Evolutionary conservation across 169 alveolate genomes (phyloP).

Genomic region (Plasmodium ovale): DNA sequence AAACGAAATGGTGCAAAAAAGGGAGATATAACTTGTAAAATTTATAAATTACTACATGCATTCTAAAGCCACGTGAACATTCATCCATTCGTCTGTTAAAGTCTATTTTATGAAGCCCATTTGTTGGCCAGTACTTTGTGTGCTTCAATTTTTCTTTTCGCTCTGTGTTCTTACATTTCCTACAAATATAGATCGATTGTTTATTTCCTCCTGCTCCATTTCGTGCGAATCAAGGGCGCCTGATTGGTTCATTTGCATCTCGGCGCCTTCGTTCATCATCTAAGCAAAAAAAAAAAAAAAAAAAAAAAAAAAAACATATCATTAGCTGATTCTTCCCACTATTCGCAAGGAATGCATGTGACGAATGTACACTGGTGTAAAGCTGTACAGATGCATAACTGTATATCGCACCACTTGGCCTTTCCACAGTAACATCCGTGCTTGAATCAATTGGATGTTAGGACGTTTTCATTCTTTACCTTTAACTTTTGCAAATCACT

Average conservation of each 20-base stretch:
- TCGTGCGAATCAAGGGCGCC: constrained; percentile 66
- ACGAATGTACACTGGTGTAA: no score
- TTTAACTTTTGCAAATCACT: constrained; percentile 73
- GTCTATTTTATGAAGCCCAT: not conserved
- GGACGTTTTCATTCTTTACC: not conserved
- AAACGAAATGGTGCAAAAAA: not conserved
- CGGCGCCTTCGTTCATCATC: constrained; percentile 78
- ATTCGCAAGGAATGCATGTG: no score
- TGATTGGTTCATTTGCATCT: constrained; percentile 63
- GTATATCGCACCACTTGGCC: no score
- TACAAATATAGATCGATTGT: constrained; percentile 84
- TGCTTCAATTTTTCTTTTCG: not conserved
- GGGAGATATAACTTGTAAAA: not conserved
- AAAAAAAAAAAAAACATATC: not conserved
- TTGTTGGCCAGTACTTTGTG: not conserved
- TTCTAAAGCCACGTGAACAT: no score
- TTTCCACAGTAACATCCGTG: no score
- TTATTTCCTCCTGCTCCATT: constrained; percentile 83
- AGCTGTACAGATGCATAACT: no score
- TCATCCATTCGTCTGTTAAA: no score
- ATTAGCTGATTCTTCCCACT: no score
- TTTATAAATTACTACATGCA: no score
- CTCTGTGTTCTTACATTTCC: constrained; percentile 80
- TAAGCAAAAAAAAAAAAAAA: not conserved
- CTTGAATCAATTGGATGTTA: not conserved